phyloP scores from a whole-genome alignment of 2,329 filamentous ascomycete genomes.

The Rosellinia necatrix region DNA sequence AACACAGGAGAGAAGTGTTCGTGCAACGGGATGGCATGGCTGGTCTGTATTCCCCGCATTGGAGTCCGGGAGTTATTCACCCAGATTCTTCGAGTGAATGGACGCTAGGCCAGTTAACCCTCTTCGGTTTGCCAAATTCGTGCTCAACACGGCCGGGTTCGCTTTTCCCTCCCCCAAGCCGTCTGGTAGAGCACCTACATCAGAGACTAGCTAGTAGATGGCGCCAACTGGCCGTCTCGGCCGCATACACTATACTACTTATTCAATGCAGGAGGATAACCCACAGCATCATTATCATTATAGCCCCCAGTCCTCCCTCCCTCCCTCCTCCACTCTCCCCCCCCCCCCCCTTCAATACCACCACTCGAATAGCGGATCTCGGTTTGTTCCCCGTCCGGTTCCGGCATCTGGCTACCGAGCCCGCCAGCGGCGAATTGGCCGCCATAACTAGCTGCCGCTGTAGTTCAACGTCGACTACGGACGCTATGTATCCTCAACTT shows the following conservation, averaged over 20 bases:
- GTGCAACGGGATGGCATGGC: slow-evolving; percentile 11
- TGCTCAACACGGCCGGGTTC: slow-evolving; percentile 8
- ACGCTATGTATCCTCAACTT: background rate
- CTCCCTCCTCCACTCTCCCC: too few species aligned
- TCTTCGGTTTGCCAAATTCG: slow-evolving; percentile 6
- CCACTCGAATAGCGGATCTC: slow-evolving; percentile 6
- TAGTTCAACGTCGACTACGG: background rate
- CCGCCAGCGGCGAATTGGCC: background rate
- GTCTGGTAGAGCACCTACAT: slow-evolving; percentile 5
- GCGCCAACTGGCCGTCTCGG: slow-evolving; percentile 9
- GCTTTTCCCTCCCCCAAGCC: slow-evolving; percentile 1
- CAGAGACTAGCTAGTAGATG: too few species aligned
- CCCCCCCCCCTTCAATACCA: slow-evolving; percentile 15
- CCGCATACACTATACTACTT: too few species aligned
- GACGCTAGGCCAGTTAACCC: background rate
- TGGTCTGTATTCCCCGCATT: slow-evolving; percentile 4
- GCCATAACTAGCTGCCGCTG: background rate
- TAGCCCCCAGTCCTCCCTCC: too few species aligned
- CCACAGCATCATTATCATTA: slow-evolving; percentile 20
- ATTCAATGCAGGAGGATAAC: slow-evolving; percentile 23
- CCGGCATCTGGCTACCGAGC: background rate
- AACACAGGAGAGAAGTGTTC: slow-evolving; percentile 7
- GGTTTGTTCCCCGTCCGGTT: background rate
- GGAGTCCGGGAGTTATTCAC: background rate
- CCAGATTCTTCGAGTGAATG: slow-evolving; percentile 3